A percentile compares a stretch with the other conserved stretches of the same genome.
phyloP scores from a whole-genome alignment of 2,329 filamentous ascomycete species.

The Talaromyces piceae region DNA sequence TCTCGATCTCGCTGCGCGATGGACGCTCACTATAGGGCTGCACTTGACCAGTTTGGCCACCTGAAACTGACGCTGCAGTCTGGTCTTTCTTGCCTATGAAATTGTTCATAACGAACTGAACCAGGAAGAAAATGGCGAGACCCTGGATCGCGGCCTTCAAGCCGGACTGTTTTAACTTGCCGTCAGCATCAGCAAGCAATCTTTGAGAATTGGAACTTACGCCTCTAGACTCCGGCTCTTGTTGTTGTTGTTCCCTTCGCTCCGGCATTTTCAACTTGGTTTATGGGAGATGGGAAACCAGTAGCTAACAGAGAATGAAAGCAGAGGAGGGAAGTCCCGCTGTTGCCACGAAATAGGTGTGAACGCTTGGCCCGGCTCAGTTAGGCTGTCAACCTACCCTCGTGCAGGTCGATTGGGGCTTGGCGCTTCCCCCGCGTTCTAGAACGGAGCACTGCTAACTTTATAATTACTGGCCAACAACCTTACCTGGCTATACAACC shows the following conservation, averaged over 20 bases:
- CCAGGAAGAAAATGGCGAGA: constrained; percentile 52
- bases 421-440: constrained; percentile 7
- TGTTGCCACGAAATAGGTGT: not conserved
- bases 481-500: too few species aligned
- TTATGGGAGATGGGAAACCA: constrained; percentile 10
- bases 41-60: constrained; percentile 35
- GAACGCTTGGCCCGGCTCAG: constrained; percentile 1
- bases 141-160: constrained; percentile 45
- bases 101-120: constrained; percentile 51
- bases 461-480: too few species aligned
- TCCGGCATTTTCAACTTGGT: constrained; percentile 29
- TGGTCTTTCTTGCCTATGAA: constrained; percentile 41
- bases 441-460: not conserved
- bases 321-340: constrained; percentile 6
- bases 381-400: too few species aligned
- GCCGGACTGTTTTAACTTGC: constrained; percentile 29
- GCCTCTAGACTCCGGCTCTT: constrained; percentile 22
- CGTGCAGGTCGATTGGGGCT: not conserved
- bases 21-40: constrained; percentile 61
- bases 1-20: constrained; percentile 31
- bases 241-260: constrained; percentile 29
- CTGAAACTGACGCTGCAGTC: constrained; percentile 15
- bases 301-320: constrained; percentile 11
- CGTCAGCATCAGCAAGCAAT: constrained; percentile 16
- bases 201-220: not conserved